These are phyloP conservation scores for Wickerhamiella nectarea DNA, from an alignment of 805 yeast genomes.

Conservation along the genomic window DNA sequence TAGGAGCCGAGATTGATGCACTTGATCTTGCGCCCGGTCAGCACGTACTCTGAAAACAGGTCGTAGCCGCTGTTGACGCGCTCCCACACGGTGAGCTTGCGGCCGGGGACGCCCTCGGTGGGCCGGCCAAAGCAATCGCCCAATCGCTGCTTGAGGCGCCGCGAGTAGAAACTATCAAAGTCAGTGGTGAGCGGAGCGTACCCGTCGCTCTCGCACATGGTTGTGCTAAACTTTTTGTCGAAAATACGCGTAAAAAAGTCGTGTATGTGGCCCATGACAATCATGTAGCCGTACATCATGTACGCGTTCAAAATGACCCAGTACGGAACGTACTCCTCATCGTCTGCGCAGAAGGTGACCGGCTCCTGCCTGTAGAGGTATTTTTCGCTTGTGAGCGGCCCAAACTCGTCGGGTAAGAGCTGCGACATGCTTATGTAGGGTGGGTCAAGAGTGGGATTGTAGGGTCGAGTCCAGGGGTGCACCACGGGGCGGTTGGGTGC, in stretches of 20 bases:
- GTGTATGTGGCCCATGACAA: conserved; percentile 77
- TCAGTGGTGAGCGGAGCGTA: conserved; percentile 93
- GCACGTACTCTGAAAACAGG: conserved; percentile 49
- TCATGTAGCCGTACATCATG: conserved; percentile 67
- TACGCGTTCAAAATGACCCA: conserved; percentile 68
- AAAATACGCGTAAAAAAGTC: conserved; percentile 76
- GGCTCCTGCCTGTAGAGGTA: conserved; percentile 52
- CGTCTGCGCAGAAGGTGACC: conserved; percentile 29
- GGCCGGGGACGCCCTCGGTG: conserved; percentile 95
- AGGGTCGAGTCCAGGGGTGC: not conserved
- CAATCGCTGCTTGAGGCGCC: conserved; percentile 79
- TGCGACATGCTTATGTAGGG: conserved; percentile 1
- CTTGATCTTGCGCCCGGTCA: conserved; percentile 61
- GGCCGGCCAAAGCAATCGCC: conserved; percentile 95
- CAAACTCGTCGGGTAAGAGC: conserved; percentile 43
- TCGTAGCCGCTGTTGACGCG: conserved; percentile 38
- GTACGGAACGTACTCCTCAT: conserved; percentile 78
- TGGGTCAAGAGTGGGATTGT: no score
- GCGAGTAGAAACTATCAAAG: conserved; percentile 83
- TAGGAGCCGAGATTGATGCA: conserved; percentile 82
- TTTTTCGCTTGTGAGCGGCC: conserved; percentile 49
- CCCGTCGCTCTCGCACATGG: conserved; percentile 67
- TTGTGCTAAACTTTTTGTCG: conserved; percentile 48
- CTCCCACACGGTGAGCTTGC: conserved; percentile 70
- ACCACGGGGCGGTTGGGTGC: no score